Percentiles rank a stretch among this genome's conserved stretches.
Conservation (phyloP, 805 yeast genomes). For the Candida alai region DNA sequence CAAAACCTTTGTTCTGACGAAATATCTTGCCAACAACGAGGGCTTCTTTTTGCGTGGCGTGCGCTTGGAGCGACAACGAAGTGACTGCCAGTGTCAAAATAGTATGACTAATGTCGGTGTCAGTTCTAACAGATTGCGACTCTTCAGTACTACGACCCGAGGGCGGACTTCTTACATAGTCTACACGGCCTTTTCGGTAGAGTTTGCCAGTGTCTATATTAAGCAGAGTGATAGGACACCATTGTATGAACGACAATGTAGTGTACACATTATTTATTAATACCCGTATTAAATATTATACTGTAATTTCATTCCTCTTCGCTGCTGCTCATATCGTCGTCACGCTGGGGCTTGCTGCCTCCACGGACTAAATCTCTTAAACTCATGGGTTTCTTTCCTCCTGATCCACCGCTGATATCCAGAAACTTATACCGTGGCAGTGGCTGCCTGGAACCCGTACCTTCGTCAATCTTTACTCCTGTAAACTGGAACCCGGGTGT, state of each 20-base stretch:
- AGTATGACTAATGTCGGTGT: slow-evolving; percentile 99
- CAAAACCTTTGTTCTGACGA: no score
- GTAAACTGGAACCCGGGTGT: slow-evolving; percentile 15
- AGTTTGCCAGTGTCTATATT: slow-evolving; percentile 50
- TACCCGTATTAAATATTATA: neutral
- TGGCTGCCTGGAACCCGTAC: slow-evolving; percentile 8
- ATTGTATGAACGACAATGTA: slow-evolving; percentile 17
- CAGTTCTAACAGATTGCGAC: slow-evolving; percentile 97
- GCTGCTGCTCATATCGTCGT: slow-evolving; percentile 29
- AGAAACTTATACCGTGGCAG: slow-evolving; percentile 1
- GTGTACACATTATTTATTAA: neutral
- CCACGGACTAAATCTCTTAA: slow-evolving; percentile 35
- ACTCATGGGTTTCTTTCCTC: slow-evolving; percentile 33
- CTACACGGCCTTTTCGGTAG: slow-evolving; percentile 78
- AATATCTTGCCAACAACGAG: no score
- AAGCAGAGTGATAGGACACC: slow-evolving; percentile 23
- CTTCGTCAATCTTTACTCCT: slow-evolving; percentile 26
- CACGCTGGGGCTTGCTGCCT: slow-evolving; percentile 12
- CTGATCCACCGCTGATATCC: neutral
- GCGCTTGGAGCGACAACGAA: slow-evolving; percentile 1
- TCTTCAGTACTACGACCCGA: slow-evolving; percentile 82
- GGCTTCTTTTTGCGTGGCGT: no score
- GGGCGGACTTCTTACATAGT: slow-evolving; percentile 78
- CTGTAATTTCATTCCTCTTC: slow-evolving; percentile 18
- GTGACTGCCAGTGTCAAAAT: no score